These are phyloP conservation scores for Olyra latifolia DNA, from an alignment of 176 grass and related monocot genomes.

Conservation along the genomic window DNA sequence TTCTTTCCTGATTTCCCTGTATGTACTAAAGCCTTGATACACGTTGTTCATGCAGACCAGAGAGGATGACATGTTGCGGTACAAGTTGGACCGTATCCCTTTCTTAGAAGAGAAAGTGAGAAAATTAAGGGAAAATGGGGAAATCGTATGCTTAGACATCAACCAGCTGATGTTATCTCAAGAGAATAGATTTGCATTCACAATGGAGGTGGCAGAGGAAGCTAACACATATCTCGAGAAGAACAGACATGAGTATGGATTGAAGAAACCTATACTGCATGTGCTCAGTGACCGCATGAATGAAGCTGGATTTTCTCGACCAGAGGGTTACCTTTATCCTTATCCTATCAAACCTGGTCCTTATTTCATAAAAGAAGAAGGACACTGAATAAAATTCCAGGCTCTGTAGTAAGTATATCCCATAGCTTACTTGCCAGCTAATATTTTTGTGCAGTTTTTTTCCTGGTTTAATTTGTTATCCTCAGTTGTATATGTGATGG, in stretches of 20 bases:
- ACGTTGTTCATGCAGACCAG: conserved; percentile 48
- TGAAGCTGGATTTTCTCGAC: conserved; percentile 72
- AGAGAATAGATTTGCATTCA: conserved; percentile 81
- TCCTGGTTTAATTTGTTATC: conserved; percentile 25
- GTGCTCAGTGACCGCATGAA: conserved; percentile 82
- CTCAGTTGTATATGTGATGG: neutral
- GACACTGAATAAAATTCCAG: conserved; percentile 31
- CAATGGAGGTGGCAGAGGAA: conserved; percentile 77
- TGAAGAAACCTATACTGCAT: conserved; percentile 79
- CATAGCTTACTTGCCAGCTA: neutral
- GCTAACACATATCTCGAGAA: conserved; percentile 73
- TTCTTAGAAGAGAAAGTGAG: conserved; percentile 83
- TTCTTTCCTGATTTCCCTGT: neutral
- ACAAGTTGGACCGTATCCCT: conserved; percentile 76
- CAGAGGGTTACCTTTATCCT: conserved; percentile 70
- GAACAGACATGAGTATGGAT: conserved; percentile 72
- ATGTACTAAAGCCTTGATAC: neutral
- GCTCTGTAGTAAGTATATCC: conserved; percentile 29
- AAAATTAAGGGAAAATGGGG: conserved; percentile 68
- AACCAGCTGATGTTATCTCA: conserved; percentile 71
- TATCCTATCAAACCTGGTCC: conserved; percentile 77
- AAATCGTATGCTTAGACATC: conserved; percentile 78
- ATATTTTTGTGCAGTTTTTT: neutral
- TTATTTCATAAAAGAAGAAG: conserved; percentile 66
- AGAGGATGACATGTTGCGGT: conserved; percentile 65